Percentiles rank a stretch among this genome's conserved stretches.
Evolutionary conservation across 2,329 filamentous ascomycete species (phyloP).

Genomic region (Fulvia fulva): DNA sequence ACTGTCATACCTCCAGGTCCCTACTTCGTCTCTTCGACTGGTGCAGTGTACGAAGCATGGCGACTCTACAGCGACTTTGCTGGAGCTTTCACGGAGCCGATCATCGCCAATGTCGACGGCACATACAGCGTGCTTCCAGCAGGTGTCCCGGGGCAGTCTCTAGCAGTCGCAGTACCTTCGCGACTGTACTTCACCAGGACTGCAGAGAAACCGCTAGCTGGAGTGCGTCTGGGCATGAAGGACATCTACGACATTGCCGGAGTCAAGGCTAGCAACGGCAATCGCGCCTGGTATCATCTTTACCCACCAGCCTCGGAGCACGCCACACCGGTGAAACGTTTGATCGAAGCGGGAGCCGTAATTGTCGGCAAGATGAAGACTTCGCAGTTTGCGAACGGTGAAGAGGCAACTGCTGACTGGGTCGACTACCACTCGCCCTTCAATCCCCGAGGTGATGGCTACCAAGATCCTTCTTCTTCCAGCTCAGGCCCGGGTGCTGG

Average conservation of each 20-base stretch:
- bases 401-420: constrained; percentile 49
- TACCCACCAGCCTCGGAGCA: constrained; percentile 47
- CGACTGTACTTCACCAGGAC: constrained; percentile 56
- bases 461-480: constrained; percentile 38
- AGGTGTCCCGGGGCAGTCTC: constrained; percentile 37
- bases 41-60: constrained; percentile 48
- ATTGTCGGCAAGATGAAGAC: constrained; percentile 46
- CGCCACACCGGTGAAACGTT: constrained; percentile 49
- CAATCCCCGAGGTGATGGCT: constrained; percentile 28
- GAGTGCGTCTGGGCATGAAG: constrained; percentile 59
- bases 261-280: constrained; percentile 54
- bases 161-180: constrained; percentile 55
- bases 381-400: constrained; percentile 42
- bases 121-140: constrained; percentile 44
- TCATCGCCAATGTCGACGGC: constrained; percentile 37
- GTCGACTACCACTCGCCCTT: constrained; percentile 41
- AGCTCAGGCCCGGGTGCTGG: constrained; percentile 44
- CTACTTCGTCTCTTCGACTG: constrained; percentile 48
- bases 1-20: constrained; percentile 42
- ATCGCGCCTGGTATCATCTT: constrained; percentile 55
- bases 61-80: constrained; percentile 49
- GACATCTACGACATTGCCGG: constrained; percentile 60
- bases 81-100: constrained; percentile 49
- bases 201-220: constrained; percentile 54
- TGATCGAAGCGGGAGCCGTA: constrained; percentile 58